Evolutionary conservation across 2,329 filamentous ascomycete species (phyloP), one percentile per base, ranked within the genome.

Genomic region (Podosphaera xanthii): DNA sequence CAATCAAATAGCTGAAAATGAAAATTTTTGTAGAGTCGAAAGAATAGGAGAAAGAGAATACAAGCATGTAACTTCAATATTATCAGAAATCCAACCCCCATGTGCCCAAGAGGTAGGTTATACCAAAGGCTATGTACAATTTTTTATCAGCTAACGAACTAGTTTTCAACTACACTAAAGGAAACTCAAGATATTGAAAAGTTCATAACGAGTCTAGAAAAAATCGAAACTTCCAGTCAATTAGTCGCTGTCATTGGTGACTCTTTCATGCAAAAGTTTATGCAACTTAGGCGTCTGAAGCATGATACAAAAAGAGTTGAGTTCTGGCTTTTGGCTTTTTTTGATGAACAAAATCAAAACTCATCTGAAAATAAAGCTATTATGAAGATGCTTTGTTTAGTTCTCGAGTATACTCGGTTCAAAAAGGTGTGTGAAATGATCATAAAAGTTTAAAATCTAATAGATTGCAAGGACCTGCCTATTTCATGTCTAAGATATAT

Each of bases 151-250:
- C 58, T 60, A 38, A 60, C 30, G 33, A 42, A 33, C 22, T 60
- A 83, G 77, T 72, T 75, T 60, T 82, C 81, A 0, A 72, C 83
- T 3, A 85, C 80, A 2, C 71, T 94, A 4, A 87, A 94, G 67
- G 88, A 94, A 66, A 80, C 94, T 59, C 84, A 88, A 64, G 82
- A 76, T 61, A 81, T 82, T 10, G 74, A 80, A 33, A 76, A 80
- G 57, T 83, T 94, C 61, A 82, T 88, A 4, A 77, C 79, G 52
- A 84, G 79, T 60, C 70, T 94, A 7, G 87, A 94, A 64, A 85
- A 77, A 63, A 82, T 94, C 34, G 86, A 92, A 69, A 72, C 89
- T 48, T 88, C 88, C 0, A 89, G 86, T 62, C 88, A 94, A 70
- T 75, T 94, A 1, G 81, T 89, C 48, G 86, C 88, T 4, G 81